Evolutionary conservation across 2,329 filamentous ascomycete species (phyloP).

Genomic region (Zelopaecilomyces penicillatus): DNA sequence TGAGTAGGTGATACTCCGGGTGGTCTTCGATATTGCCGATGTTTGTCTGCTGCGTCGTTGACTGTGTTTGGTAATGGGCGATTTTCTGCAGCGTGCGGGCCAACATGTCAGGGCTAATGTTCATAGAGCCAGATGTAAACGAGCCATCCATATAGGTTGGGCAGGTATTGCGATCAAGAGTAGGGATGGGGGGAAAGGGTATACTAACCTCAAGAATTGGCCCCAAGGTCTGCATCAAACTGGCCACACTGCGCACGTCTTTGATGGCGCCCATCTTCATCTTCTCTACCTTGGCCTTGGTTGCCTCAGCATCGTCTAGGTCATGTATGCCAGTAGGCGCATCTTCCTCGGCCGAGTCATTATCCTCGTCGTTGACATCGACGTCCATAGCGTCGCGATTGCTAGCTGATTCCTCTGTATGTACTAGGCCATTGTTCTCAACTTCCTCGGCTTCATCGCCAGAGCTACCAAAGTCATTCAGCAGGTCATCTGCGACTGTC

Average conservation of each 20-base stretch:
- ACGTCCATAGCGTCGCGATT: constrained; percentile 43
- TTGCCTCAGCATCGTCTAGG: constrained; percentile 56
- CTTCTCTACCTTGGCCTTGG: constrained; percentile 73
- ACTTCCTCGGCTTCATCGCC: constrained; percentile 66
- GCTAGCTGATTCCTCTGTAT: constrained; percentile 32
- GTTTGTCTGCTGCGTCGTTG: constrained; percentile 54
- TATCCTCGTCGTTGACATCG: constrained; percentile 50
- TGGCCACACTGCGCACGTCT: constrained; percentile 72
- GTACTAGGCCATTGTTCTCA: constrained; percentile 40
- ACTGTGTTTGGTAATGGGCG: constrained; percentile 61
- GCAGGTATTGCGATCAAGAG: constrained; percentile 10
- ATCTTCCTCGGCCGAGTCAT: constrained; percentile 52
- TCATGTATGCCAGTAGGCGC: constrained; percentile 36
- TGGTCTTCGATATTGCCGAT: constrained; percentile 86
- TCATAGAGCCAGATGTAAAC: constrained; percentile 54
- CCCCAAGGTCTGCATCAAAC: constrained; percentile 71
- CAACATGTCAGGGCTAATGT: constrained; percentile 61
- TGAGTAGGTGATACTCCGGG: constrained; percentile 81
- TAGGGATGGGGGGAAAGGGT: constrained; percentile 16
- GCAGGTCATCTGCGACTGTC: constrained; percentile 82
- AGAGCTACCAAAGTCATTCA: constrained; percentile 61
- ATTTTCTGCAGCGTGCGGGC: constrained; percentile 61
- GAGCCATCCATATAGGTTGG: constrained; percentile 21
- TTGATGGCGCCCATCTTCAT: constrained; percentile 66
- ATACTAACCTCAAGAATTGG: constrained; percentile 72